A percentile compares a stretch with the other conserved stretches of the same genome.
These are phyloP conservation scores for Nepenthes gracilis DNA, from an alignment of 148 eudicot species.

Conservation along the genomic window DNA sequence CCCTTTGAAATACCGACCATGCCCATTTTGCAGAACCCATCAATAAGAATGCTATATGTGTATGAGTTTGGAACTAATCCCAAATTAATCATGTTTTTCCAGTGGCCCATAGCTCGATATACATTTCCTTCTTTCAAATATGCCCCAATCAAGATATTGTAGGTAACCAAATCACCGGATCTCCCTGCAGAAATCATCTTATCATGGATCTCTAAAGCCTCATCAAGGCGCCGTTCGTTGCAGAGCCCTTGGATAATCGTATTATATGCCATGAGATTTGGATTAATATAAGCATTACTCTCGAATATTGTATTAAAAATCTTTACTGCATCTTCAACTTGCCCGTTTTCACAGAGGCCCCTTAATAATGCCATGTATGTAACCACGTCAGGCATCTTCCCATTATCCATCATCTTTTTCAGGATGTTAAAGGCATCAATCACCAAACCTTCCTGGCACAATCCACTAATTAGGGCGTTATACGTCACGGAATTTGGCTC, in stretches of 20 bases:
- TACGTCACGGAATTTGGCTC: conserved; percentile 32
- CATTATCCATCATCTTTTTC: conserved; percentile 46
- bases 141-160: conserved; percentile 39
- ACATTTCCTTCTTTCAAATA: conserved; percentile 33
- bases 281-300: conserved; percentile 21
- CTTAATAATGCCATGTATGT: conserved; percentile 35
- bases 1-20: conserved; percentile 71
- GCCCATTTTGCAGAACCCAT: conserved; percentile 59
- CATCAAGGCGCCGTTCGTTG: conserved; percentile 32
- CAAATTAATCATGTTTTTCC: conserved; percentile 35
- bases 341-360: conserved; percentile 48
- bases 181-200: conserved; percentile 30
- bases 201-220: conserved; percentile 31
- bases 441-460: conserved; percentile 40
- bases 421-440: conserved; percentile 32
- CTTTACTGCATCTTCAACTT: conserved; percentile 39
- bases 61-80: conserved; percentile 29
- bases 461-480: conserved; percentile 39
- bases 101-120: conserved; percentile 34
- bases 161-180: conserved; percentile 22
- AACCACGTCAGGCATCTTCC: conserved; percentile 31
- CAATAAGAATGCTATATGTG: conserved; percentile 37
- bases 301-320: conserved; percentile 31
- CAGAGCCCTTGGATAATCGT: conserved; percentile 50
- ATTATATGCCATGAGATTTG: conserved; percentile 31